Percentiles rank a stretch among this genome's conserved stretches.
Conservation (phyloP, 1,139 yeast genomes). For the Lodderomyces orthopsilosis region DNA sequence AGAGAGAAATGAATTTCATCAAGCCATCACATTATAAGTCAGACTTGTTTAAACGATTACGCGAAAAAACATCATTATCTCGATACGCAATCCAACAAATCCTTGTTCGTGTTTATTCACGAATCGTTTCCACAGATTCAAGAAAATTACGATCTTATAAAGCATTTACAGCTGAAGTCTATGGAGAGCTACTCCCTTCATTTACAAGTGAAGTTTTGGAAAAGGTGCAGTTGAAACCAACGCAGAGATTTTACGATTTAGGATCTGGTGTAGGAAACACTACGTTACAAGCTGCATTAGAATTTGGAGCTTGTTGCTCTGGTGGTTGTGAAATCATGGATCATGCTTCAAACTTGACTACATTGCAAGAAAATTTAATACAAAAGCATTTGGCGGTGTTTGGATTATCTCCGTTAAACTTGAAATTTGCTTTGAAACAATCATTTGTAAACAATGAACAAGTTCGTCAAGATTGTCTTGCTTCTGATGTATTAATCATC, state of each 20-base stretch:
- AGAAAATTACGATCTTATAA: constrained; percentile 64
- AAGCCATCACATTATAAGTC: constrained; percentile 15
- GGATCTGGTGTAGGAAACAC: constrained; percentile 97
- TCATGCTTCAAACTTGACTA: constrained; percentile 71
- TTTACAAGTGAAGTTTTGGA: constrained; percentile 68
- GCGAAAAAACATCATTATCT: constrained; percentile 45
- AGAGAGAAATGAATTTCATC: background rate
- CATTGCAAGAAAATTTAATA: constrained; percentile 57
- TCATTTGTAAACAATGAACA: constrained; percentile 67
- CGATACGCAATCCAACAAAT: constrained; percentile 63
- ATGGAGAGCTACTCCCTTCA: constrained; percentile 84
- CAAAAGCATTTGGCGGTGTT: constrained; percentile 54
- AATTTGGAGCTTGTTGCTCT: constrained; percentile 70
- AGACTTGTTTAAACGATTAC: constrained; percentile 31
- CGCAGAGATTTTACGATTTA: constrained; percentile 68
- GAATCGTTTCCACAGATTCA: constrained; percentile 77
- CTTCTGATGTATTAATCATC: constrained; percentile 70
- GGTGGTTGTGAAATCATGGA: constrained; percentile 92
- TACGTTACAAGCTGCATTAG: constrained; percentile 83
- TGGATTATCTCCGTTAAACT: constrained; percentile 59
- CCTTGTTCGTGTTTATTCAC: constrained; percentile 66
- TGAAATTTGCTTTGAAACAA: constrained; percentile 60
- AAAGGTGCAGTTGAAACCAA: constrained; percentile 55
- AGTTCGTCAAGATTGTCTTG: constrained; percentile 52
- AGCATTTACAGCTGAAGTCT: constrained; percentile 87